phyloP scores from a whole-genome alignment of 192 early-diverging fungal genomes.

The Geosiphon pyriformis region DNA sequence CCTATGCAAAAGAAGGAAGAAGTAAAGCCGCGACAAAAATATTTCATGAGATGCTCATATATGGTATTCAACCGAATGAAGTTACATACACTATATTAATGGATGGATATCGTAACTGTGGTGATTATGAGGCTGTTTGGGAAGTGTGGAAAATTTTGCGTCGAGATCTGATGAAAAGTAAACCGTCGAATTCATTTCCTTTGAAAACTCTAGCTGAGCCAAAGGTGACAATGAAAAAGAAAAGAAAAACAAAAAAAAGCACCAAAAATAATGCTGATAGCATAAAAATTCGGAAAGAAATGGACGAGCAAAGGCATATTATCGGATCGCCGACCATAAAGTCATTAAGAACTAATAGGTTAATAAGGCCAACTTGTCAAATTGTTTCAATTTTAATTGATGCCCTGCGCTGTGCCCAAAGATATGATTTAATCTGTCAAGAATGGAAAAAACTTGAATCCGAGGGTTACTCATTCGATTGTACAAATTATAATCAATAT shows the following conservation, averaged over 20 bases:
- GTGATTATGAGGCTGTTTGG: constrained; percentile 40
- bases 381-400: constrained; percentile 47
- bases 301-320: constrained; percentile 6
- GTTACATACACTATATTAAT: constrained; percentile 42
- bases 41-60: constrained; percentile 36
- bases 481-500: constrained; percentile 49
- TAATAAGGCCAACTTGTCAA: constrained; percentile 23
- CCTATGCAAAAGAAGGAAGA: constrained; percentile 31
- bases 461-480: constrained; percentile 42
- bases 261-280: background rate
- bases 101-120: constrained; percentile 37
- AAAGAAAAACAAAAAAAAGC: background rate
- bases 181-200: too few species aligned
- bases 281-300: background rate
- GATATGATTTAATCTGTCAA: constrained; percentile 27
- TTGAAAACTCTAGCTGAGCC: background rate
- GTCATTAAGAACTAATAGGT: constrained; percentile 20
- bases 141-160: constrained; percentile 40
- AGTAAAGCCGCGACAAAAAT: constrained; percentile 30
- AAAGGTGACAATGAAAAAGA: background rate
- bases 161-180: constrained; percentile 6
- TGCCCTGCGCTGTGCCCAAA: constrained; percentile 29
- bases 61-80: constrained; percentile 30
- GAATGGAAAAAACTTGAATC: constrained; percentile 38
- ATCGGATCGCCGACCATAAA: constrained; percentile 14